A percentile compares a stretch with the other conserved stretches of the same genome.
phyloP scores from a whole-genome alignment of 2,329 filamentous ascomycete species.

The Venturia aucupariae region DNA sequence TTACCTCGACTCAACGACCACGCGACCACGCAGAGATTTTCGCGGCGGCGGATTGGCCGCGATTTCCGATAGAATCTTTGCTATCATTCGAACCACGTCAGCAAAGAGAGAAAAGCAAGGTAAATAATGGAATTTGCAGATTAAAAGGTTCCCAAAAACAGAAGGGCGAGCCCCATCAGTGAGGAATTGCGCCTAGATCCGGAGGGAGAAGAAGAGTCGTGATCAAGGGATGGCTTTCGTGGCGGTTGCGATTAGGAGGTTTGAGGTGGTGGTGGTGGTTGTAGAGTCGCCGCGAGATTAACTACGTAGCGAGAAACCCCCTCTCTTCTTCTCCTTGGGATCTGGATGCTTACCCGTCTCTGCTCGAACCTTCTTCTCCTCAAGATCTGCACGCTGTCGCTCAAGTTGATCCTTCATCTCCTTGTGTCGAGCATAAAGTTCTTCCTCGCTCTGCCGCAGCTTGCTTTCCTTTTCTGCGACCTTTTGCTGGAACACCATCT shows the following conservation, averaged over 20 bases:
- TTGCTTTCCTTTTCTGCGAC: constrained; percentile 99
- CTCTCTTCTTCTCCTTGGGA: constrained; percentile 80
- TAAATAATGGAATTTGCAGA: constrained; percentile 4
- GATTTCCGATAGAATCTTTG: not conserved
- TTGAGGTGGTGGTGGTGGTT: not conserved
- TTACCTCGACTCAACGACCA: not conserved
- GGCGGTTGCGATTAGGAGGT: not conserved
- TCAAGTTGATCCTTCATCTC: constrained; percentile 99
- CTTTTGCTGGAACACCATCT: constrained; percentile 99
- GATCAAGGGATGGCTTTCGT: not conserved
- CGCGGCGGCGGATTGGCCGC: not conserved
- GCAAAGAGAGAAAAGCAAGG: not conserved
- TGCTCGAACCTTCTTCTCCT: constrained; percentile 95
- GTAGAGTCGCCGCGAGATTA: not conserved
- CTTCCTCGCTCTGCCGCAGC: constrained; percentile 97
- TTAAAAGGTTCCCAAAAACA: constrained; percentile 4
- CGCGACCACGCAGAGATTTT: not conserved
- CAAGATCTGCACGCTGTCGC: constrained; percentile 84
- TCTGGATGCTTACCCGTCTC: constrained; percentile 93
- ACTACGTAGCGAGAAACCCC: constrained; percentile 87
- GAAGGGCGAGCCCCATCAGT: not conserved
- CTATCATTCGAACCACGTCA: constrained; percentile 2
- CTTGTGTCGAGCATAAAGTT: constrained; percentile 92
- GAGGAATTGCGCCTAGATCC: not conserved
- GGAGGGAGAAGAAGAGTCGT: constrained; percentile 2